phyloP scores from a whole-genome alignment of 2,329 filamentous ascomycete species.

The Aspergillus caelatus region DNA sequence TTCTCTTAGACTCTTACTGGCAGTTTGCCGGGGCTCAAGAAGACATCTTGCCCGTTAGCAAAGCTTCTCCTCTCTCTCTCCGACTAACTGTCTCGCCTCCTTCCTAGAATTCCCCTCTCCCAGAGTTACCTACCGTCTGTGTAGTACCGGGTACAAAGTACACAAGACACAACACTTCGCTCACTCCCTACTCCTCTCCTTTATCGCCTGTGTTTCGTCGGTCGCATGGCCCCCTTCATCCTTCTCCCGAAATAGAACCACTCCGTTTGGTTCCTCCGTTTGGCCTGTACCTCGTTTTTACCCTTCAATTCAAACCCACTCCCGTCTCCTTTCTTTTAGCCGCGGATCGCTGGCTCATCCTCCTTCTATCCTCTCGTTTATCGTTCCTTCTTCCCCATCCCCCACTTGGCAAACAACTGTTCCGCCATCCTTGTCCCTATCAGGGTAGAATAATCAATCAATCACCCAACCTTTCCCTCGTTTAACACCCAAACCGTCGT shows the following conservation, averaged over 20 bases:
- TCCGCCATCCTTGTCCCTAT: background rate
- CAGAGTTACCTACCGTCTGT: background rate
- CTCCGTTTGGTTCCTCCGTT: slow-evolving; percentile 6
- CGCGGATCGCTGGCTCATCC: slow-evolving; percentile 11
- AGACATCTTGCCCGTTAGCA: background rate
- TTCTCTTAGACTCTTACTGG: background rate
- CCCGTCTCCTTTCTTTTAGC: slow-evolving; percentile 8
- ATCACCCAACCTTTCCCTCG: background rate
- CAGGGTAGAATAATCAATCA: background rate
- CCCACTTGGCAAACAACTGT: background rate
- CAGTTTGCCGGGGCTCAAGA: background rate
- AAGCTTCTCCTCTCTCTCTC: background rate
- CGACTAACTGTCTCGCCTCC: background rate
- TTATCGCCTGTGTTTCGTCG: slow-evolving; percentile 7
- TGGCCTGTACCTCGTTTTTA: background rate
- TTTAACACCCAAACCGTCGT: background rate
- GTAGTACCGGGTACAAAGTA: background rate
- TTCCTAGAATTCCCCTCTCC: background rate
- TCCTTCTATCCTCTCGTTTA: background rate
- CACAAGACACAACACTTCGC: background rate
- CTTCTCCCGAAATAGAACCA: slow-evolving; percentile 6
- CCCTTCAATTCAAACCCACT: background rate
- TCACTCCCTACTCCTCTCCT: slow-evolving; percentile 12
- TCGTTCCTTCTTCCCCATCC: background rate
- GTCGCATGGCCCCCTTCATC: slow-evolving; percentile 20